These are phyloP conservation scores for Alternaria arbusti DNA, from an alignment of 2,329 filamentous ascomycete species.

Conservation along the genomic window DNA sequence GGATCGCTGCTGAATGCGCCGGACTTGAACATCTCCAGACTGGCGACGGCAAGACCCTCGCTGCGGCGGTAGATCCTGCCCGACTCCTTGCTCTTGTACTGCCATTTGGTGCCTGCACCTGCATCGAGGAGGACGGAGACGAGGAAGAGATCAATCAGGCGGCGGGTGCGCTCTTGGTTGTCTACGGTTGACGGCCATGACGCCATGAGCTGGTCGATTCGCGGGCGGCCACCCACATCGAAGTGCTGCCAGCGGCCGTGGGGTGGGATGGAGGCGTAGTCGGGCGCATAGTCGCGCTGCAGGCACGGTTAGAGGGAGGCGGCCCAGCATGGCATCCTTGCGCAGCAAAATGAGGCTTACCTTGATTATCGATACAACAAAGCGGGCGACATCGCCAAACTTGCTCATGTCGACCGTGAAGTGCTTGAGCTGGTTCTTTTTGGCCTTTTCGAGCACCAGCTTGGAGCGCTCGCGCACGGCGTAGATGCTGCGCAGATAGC, in stretches of 20 bases:
- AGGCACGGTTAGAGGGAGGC: constrained; percentile 2
- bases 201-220: constrained; percentile 72
- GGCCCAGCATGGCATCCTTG: background rate
- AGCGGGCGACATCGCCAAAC: constrained; percentile 81
- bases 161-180: constrained; percentile 73
- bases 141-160: constrained; percentile 78
- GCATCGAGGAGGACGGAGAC: constrained; percentile 84
- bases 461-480: constrained; percentile 81
- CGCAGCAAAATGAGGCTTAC: constrained; percentile 55
- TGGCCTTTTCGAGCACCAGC: constrained; percentile 77
- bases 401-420: constrained; percentile 89
- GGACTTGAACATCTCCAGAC: constrained; percentile 90
- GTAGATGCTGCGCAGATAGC: constrained; percentile 87
- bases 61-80: constrained; percentile 82
- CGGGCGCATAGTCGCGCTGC: constrained; percentile 72
- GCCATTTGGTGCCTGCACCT: constrained; percentile 88
- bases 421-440: constrained; percentile 78
- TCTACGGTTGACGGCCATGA: constrained; percentile 74
- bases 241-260: constrained; percentile 85
- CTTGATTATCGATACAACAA: constrained; percentile 95
- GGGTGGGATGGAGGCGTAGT: constrained; percentile 78
- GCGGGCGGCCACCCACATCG: constrained; percentile 76
- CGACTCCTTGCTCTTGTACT: constrained; percentile 89
- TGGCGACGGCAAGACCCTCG: constrained; percentile 82
- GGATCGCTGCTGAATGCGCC: constrained; percentile 86